Base-by-base conservation (phyloP, 495 filamentous ascomycete species). In the Penicillium steckii region DNA sequence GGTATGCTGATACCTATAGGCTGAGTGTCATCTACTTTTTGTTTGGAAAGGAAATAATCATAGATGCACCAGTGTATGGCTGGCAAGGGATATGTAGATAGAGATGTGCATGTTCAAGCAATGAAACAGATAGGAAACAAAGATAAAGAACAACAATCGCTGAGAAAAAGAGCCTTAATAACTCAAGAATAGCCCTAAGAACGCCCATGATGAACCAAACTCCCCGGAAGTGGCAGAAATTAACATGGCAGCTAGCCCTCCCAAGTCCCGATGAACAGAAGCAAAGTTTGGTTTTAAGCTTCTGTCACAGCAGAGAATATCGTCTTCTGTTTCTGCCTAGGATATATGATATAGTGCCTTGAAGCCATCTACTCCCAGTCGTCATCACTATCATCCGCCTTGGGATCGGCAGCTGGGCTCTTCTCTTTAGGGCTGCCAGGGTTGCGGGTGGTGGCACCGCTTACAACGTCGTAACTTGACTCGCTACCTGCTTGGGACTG, bases 381-480 rank as follows among this genome's bases (percentile, higher is more conserved):
- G 56, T 87, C 84, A 56, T 85, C 83, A 45, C 79, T 83, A 21
- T 83, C 80, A 38, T 85, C 83, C 24, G 71, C 75, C 55, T 76
- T 75, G 44, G 75, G 67, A 56, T 77, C 74, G 50, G 79, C 74
- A 7, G 73, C 68, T 23, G 78, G 53, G 33, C 75, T 72, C 58
- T 77, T 78, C 48, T 85, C 85, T 68, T 86, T 88, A 24, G 92
- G 92, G 64, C 88, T 93, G 2, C 80, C 80, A 10, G 85, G 84
- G 23, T 89, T 84, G 45, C 85, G 85, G 66, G 89, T 96, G 9
- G 87, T 84, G 7, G 86, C 83, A 15, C 91, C 91, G 59, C 90
- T 95, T 33, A 97, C 89, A 27, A 97, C 77, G 66, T 97, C 92
- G 61, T 97, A 97, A 73, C 90, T 95, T 15, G 88, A 88, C 60